These are phyloP conservation scores for Scedosporium apiospermum DNA, from an alignment of 2,329 filamentous ascomycete genomes.

Conservation along the genomic window DNA sequence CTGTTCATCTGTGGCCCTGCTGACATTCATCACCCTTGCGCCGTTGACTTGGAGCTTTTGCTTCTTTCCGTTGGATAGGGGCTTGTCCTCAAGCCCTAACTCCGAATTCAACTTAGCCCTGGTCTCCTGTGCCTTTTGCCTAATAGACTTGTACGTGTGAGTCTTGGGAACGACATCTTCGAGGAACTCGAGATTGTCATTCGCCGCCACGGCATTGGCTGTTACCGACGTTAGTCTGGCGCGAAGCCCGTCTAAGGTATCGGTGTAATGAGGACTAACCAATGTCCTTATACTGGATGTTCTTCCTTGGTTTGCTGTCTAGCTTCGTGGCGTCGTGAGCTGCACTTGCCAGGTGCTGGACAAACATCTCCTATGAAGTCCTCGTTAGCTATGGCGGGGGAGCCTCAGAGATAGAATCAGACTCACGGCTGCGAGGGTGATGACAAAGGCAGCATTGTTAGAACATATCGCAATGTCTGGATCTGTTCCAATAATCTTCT, in stretches of 20 bases:
- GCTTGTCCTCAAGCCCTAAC: slow-evolving; percentile 17
- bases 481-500: slow-evolving; percentile 88
- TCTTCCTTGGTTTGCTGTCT: slow-evolving; percentile 83
- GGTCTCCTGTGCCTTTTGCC: slow-evolving; percentile 47
- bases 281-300: slow-evolving; percentile 93
- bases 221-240: background rate
- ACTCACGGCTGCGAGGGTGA: slow-evolving; percentile 76
- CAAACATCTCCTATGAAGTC: slow-evolving; percentile 72
- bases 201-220: slow-evolving; percentile 74
- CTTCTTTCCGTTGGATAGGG: slow-evolving; percentile 6
- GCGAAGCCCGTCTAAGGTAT: background rate
- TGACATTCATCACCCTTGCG: slow-evolving; percentile 6
- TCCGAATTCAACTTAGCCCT: slow-evolving; percentile 40
- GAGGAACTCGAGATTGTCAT: slow-evolving; percentile 93
- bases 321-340: slow-evolving; percentile 81
- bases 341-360: slow-evolving; percentile 81
- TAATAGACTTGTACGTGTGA: slow-evolving; percentile 68
- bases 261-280: slow-evolving; percentile 37
- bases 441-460: slow-evolving; percentile 88
- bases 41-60: slow-evolving; percentile 12
- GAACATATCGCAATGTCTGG: slow-evolving; percentile 79
- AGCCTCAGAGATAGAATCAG: slow-evolving; percentile 2
- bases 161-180: slow-evolving; percentile 85
- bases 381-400: slow-evolving; percentile 6
- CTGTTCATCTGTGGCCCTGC: slow-evolving; percentile 7